Percentiles rank a stretch among this genome's conserved stretches.
Conservation (phyloP, 2,329 filamentous ascomycete genomes). For the Lizonia empirigonia region DNA sequence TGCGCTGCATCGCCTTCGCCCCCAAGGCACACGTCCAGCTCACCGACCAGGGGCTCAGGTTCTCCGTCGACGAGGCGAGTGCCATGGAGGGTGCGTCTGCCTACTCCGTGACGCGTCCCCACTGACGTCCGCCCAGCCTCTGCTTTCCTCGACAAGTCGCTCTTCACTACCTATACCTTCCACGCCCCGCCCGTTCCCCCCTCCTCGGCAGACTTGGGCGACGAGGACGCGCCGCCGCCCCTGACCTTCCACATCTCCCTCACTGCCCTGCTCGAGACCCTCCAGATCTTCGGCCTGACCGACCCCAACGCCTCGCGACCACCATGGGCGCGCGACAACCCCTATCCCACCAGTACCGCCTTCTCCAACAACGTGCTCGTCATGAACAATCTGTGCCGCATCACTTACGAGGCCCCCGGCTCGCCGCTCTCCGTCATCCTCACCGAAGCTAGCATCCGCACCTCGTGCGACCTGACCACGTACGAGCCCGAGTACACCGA, state of each 20-base stretch:
- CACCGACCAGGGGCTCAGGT: conserved; percentile 81
- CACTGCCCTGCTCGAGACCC: conserved; percentile 83
- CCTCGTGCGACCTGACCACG: conserved; percentile 83
- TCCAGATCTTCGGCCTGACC: conserved; percentile 87
- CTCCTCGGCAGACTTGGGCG: conserved; percentile 37
- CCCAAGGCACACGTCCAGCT: conserved; percentile 73
- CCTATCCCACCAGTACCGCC: conserved; percentile 66
- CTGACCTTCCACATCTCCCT: conserved; percentile 85
- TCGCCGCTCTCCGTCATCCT: conserved; percentile 83
- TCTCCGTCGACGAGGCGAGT: conserved; percentile 84
- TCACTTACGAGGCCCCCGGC: conserved; percentile 77
- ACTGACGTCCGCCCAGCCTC: conserved; percentile 57
- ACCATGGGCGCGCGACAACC: conserved; percentile 50
- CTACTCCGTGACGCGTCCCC: conserved; percentile 1
- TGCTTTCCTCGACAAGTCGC: conserved; percentile 82
- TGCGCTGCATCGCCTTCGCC: conserved; percentile 67
- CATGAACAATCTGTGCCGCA: conserved; percentile 82
- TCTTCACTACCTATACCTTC: conserved; percentile 86
- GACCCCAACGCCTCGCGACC: conserved; percentile 49
- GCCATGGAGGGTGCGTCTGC: conserved; percentile 78
- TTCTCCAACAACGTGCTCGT: conserved; percentile 85
- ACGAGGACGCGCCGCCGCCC: conserved; percentile 48
- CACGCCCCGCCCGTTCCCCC: conserved; percentile 56
- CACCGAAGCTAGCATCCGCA: conserved; percentile 75
- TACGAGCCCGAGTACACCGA: conserved; percentile 72